Evolutionary conservation across 305 asterid species (phyloP).

Genomic region (Fraxinus sp.): DNA sequence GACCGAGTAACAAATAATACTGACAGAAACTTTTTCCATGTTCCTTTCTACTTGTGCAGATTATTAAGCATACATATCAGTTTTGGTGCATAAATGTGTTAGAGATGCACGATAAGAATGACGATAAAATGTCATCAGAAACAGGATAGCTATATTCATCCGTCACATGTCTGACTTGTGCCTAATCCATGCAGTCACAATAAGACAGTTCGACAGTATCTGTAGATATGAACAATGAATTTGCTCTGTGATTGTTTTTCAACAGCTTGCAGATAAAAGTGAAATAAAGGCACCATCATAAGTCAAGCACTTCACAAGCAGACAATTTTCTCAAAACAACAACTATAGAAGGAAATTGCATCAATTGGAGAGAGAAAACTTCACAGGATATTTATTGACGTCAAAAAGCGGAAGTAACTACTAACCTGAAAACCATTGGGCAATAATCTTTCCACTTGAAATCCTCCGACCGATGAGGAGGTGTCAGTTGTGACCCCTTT

Average conservation of each 20-base stretch:
- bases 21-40: not conserved
- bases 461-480: constrained; percentile 87
- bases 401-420: constrained; percentile 8
- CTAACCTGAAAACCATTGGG: constrained; percentile 99
- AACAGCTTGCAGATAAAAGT: not conserved
- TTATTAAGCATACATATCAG: not conserved
- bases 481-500: constrained; percentile 88
- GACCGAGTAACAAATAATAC: not conserved
- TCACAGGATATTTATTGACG: not conserved
- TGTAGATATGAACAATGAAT: not conserved
- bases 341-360: not conserved
- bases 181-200: not conserved
- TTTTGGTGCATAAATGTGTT: not conserved
- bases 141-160: not conserved
- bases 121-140: not conserved
- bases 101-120: not conserved
- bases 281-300: not conserved
- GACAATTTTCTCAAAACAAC: not conserved
- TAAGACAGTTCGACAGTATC: constrained; percentile 9
- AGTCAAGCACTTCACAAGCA: not conserved
- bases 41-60: not conserved
- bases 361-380: not conserved
- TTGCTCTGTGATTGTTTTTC: not conserved
- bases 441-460: constrained; percentile 99
- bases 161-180: not conserved